These are phyloP conservation scores for Tubosaeta sp. DNA, from an alignment of 768 basidiomycete species.

Conservation along the genomic window DNA sequence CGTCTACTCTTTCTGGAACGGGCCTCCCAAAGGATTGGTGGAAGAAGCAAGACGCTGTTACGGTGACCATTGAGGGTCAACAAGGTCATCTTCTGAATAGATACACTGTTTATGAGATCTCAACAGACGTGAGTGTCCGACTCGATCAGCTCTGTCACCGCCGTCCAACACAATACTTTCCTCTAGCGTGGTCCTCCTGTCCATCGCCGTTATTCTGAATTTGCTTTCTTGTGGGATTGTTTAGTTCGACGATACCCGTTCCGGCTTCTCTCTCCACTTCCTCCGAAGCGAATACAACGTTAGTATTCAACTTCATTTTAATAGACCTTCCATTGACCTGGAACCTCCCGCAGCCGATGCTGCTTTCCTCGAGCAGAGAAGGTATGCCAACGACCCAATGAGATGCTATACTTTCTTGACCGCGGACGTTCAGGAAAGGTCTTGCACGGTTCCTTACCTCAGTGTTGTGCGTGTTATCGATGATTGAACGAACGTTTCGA, in stretches of 20 bases:
- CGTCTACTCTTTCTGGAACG: constrained; percentile 62
- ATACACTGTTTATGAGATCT: constrained; percentile 79
- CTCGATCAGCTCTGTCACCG: constrained; percentile 8
- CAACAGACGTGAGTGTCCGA: constrained; percentile 59
- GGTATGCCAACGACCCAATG: constrained; percentile 39
- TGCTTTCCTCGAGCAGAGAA: constrained; percentile 85
- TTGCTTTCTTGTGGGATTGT: constrained; percentile 85
- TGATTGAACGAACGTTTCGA: background rate
- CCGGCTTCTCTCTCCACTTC: constrained; percentile 79
- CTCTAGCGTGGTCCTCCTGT: constrained; percentile 64
- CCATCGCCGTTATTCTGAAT: constrained; percentile 88
- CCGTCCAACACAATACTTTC: constrained; percentile 8
- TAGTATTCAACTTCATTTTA: constrained; percentile 30
- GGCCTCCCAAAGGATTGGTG: constrained; percentile 83
- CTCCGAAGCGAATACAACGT: constrained; percentile 92
- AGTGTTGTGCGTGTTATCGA: constrained; percentile 52
- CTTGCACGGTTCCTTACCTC: constrained; percentile 76
- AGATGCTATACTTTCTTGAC: background rate
- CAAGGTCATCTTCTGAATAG: constrained; percentile 91
- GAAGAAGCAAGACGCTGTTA: constrained; percentile 72
- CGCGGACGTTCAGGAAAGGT: constrained; percentile 54
- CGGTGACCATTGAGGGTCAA: constrained; percentile 73
- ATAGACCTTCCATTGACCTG: constrained; percentile 4
- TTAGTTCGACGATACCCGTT: constrained; percentile 88
- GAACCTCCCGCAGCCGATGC: constrained; percentile 61